A percentile compares a stretch with the other conserved stretches of the same genome.
Conservation (phyloP, 2,329 filamentous ascomycete species). For the Colletotrichum cordylinicola region DNA sequence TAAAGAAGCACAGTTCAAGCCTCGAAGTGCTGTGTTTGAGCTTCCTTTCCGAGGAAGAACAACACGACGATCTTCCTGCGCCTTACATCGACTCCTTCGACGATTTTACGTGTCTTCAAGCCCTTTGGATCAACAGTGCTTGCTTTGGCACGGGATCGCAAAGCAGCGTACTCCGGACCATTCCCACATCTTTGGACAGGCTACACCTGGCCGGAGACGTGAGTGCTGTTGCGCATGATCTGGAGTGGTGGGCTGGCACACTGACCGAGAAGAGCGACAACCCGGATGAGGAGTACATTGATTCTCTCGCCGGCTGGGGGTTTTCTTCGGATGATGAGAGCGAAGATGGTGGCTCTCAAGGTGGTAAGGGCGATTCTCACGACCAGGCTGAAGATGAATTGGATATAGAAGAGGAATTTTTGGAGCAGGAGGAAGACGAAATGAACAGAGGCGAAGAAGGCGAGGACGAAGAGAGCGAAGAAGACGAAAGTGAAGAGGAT, state of each 20-base stretch:
- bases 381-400: neutral
- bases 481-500: too few species aligned
- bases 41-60: neutral
- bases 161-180: neutral
- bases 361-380: neutral
- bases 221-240: neutral
- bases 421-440: neutral
- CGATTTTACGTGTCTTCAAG: neutral
- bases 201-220: neutral
- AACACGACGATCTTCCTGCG: neutral
- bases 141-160: neutral
- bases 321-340: neutral
- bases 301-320: too few species aligned
- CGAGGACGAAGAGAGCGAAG: neutral
- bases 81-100: neutral
- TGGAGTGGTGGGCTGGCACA: neutral
- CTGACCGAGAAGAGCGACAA: neutral
- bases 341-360: too few species aligned
- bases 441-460: neutral
- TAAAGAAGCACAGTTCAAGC: neutral
- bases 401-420: neutral
- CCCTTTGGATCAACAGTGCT: neutral
- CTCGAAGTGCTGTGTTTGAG: neutral
- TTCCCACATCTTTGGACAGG: neutral
- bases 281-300: neutral